Evolutionary conservation across 2,329 filamentous ascomycete genomes (phyloP).

Genomic region (Dactylonectria macrodidyma): DNA sequence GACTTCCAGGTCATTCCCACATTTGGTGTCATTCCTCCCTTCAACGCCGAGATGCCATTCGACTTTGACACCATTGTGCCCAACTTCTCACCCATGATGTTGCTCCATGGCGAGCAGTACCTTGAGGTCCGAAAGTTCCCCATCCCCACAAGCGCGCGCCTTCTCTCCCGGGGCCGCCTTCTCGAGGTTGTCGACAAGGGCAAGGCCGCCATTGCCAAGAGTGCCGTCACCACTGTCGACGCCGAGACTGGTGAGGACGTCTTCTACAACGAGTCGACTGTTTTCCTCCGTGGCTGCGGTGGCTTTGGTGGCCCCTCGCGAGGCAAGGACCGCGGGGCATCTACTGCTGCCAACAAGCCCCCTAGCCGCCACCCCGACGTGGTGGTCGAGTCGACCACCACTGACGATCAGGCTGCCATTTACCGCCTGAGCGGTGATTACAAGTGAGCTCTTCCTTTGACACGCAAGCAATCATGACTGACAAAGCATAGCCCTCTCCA

Average conservation of each 20-base stretch:
- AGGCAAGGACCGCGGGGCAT: slow-evolving; percentile 81
- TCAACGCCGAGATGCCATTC: slow-evolving; percentile 87
- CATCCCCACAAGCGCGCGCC: slow-evolving; percentile 85
- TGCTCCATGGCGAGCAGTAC: slow-evolving; percentile 98
- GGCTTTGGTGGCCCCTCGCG: slow-evolving; percentile 90
- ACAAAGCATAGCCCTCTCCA: slow-evolving; percentile 78
- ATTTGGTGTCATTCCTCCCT: slow-evolving; percentile 97
- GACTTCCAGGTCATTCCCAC: slow-evolving; percentile 95
- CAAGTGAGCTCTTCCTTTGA: slow-evolving; percentile 67
- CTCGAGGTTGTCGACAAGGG: slow-evolving; percentile 98
- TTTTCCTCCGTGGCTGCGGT: slow-evolving; percentile 92
- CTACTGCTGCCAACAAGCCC: slow-evolving; percentile 84
- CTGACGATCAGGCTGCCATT: slow-evolving; percentile 90
- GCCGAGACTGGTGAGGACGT: slow-evolving; percentile 89
- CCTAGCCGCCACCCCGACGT: slow-evolving; percentile 84
- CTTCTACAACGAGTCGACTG: slow-evolving; percentile 97
- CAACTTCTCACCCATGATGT: slow-evolving; percentile 99
- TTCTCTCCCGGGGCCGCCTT: slow-evolving; percentile 83
- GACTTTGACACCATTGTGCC: slow-evolving; percentile 86
- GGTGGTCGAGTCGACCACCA: slow-evolving; percentile 88
- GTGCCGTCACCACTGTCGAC: slow-evolving; percentile 85
- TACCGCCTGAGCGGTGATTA: slow-evolving; percentile 96
- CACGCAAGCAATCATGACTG: slow-evolving; percentile 3
- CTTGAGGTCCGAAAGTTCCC: slow-evolving; percentile 95
- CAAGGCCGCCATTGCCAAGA: slow-evolving; percentile 86